Evolutionary conservation across 805 yeast genomes (phyloP).

Genomic region (Candida tammaniensis): DNA sequence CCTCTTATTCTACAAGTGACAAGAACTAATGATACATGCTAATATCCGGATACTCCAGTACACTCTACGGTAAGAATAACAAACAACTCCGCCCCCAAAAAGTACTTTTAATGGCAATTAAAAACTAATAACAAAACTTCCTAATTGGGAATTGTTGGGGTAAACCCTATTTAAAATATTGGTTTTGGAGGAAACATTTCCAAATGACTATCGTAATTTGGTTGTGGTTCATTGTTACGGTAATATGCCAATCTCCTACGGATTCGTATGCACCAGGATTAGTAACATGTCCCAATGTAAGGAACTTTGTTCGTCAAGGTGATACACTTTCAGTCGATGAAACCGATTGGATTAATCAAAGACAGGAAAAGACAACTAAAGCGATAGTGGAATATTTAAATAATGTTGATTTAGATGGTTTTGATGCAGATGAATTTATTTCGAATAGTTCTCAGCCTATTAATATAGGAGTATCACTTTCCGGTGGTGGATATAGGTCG

Average conservation of each 20-base stretch:
- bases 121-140: no score
- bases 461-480: constrained; percentile 34
- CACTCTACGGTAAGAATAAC: no score
- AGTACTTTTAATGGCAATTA: no score
- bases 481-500: constrained; percentile 43
- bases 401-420: constrained; percentile 19
- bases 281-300: constrained; percentile 24
- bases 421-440: constrained; percentile 22
- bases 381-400: constrained; percentile 23
- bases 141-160: no score
- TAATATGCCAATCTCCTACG: constrained; percentile 14
- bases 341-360: constrained; percentile 20
- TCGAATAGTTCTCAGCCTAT: constrained; percentile 12
- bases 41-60: no score
- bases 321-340: constrained; percentile 23
- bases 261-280: constrained; percentile 29
- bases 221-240: background rate
- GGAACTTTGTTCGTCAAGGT: constrained; percentile 24
- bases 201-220: no score
- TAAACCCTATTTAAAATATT: no score
- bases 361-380: constrained; percentile 21
- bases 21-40: no score
- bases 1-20: no score
- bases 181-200: no score
- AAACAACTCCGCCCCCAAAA: no score